Percentiles rank a stretch among this genome's conserved stretches.
phyloP scores from a whole-genome alignment of 1,284 basidiomycete genomes.

The Ceratobasidium sp. region DNA sequence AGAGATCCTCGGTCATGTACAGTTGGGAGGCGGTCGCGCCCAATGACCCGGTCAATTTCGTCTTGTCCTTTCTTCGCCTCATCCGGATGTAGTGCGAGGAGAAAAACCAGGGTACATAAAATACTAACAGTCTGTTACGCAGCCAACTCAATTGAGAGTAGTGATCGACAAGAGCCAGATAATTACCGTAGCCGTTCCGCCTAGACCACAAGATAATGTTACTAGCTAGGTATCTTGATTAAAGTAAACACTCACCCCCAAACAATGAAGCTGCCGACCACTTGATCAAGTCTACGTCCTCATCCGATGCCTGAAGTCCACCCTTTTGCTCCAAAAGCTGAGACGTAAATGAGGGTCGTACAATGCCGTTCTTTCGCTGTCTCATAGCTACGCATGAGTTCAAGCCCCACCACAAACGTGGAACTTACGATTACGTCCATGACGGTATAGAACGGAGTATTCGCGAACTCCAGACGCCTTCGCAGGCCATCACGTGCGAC shows the following conservation, averaged over 20 bases:
- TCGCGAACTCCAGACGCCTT: constrained; percentile 30
- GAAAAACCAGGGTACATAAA: constrained; percentile 52
- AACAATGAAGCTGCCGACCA: constrained; percentile 37
- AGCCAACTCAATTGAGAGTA: not conserved
- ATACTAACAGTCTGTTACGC: constrained; percentile 37
- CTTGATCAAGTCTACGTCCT: constrained; percentile 34
- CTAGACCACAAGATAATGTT: not conserved
- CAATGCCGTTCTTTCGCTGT: not conserved
- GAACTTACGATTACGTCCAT: constrained; percentile 17
- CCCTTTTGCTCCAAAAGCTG: constrained; percentile 33
- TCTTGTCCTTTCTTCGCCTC: constrained; percentile 38
- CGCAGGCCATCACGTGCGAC: constrained; percentile 8
- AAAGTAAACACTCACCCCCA: constrained; percentile 6
- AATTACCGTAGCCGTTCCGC: constrained; percentile 27
- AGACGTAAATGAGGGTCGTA: constrained; percentile 18
- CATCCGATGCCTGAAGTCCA: constrained; percentile 9
- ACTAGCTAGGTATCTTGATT: not conserved
- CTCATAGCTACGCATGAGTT: not conserved
- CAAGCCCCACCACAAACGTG: not conserved
- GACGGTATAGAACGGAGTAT: constrained; percentile 22
- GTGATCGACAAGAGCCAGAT: not conserved
- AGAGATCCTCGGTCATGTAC: constrained; percentile 28
- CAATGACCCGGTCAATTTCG: constrained; percentile 44
- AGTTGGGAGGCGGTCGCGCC: constrained; percentile 35
- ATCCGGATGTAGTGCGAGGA: constrained; percentile 45